Evolutionary conservation across 1,139 yeast genomes (phyloP), one percentile per base, ranked within the genome.

Genomic region (Pneumocystis murina): DNA sequence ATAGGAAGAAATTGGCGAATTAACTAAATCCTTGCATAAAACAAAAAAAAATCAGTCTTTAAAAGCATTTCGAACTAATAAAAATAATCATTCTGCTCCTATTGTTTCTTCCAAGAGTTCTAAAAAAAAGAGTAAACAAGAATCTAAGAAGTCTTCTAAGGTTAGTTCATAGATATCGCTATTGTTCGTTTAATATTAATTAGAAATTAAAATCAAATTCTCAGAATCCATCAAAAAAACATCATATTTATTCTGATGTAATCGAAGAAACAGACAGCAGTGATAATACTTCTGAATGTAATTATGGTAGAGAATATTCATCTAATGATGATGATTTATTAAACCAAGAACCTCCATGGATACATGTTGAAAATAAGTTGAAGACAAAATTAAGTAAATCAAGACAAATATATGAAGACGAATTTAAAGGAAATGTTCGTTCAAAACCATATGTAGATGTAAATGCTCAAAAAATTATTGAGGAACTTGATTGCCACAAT

Each of bases 401-500:
- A 17, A 62, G 12, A 59, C 40, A 40, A 16, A 59, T 16, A 20
- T 36, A 24, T 24, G 35, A 20, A 12, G 28, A 14, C 14, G 63
- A 17, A 57, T 60, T 30, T 20, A 28, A 35, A 12, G n/a, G 59
- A 24, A 40, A 38, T 20, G 43, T 4, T 4, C 60, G 39, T 58
- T 40, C 60, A 12, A 58, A 39, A 14, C n/a, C 17, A 4, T 64
- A 10, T 30, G 24, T 59, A 5, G 59, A 59, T 58, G 39, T 40
- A 38, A 61, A 61, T 14, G 65, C 66, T 57, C 61, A 61, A 39
- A 61, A 61, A n/a, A 63, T 64, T 33, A 65, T 66, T 62, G 65
- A 64, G 14, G 63, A 48, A 7, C 39, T 67, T 28, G 60, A 67
- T 3, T 62, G 62, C 28, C 69, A 68, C 54, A 66, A 68, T 58